phyloP scores from a whole-genome alignment of 805 yeast species.

The Candida sphagnicola region DNA sequence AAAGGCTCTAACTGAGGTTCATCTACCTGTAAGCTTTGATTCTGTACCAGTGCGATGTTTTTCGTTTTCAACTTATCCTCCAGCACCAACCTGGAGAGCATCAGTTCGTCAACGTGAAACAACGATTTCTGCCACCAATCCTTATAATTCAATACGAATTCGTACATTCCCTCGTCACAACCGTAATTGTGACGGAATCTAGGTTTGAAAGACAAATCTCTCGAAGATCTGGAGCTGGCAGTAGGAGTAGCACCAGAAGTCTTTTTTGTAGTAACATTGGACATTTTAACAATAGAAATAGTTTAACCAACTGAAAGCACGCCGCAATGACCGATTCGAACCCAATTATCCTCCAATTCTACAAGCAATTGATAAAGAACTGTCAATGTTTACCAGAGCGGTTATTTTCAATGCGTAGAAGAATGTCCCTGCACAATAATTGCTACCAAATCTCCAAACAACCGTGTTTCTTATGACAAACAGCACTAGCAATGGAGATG shows the following conservation, averaged over 20 bases:
- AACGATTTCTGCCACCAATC: constrained; percentile 46
- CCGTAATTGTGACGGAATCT: constrained; percentile 46
- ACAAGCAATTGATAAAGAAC: too few species aligned
- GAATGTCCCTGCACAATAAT: too few species aligned
- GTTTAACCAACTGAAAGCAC: too few species aligned
- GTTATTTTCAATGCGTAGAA: too few species aligned
- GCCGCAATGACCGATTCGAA: too few species aligned
- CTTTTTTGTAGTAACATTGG: constrained; percentile 1
- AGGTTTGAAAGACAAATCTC: constrained; percentile 25
- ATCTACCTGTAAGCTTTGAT: too few species aligned
- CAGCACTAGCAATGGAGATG: background rate
- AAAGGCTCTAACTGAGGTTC: background rate
- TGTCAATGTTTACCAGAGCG: too few species aligned
- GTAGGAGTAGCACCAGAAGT: constrained; percentile 3
- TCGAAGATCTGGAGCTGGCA: constrained; percentile 6
- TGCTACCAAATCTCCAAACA: too few species aligned
- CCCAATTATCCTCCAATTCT: too few species aligned
- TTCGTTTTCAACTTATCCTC: constrained; percentile 4
- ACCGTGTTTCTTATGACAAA: background rate
- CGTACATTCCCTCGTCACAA: constrained; percentile 37
- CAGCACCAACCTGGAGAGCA: constrained; percentile 8
- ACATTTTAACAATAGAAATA: background rate
- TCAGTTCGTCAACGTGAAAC: constrained; percentile 37
- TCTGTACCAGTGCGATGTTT: background rate
- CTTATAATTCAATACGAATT: constrained; percentile 41